A percentile compares a stretch with the other conserved stretches of the same genome.
These are phyloP conservation scores for Auricularia sp. DNA, from an alignment of 768 basidiomycete species.

Conservation along the genomic window DNA sequence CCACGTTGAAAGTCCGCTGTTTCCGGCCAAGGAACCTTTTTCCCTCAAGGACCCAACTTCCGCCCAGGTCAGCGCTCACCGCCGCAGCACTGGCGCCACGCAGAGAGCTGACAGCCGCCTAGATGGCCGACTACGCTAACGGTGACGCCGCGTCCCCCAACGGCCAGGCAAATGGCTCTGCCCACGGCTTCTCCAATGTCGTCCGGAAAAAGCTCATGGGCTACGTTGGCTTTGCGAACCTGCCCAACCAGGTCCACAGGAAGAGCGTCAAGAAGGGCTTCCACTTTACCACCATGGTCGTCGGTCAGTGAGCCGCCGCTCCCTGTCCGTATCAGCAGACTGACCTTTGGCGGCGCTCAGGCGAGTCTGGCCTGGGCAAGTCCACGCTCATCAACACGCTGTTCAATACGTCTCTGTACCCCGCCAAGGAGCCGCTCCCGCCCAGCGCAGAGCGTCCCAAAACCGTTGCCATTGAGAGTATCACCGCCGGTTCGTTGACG, in stretches of 20 bases:
- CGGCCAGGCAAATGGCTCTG: slow-evolving; percentile 51
- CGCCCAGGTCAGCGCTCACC: neutral
- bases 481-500: slow-evolving; percentile 67
- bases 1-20: too few relatives aligned
- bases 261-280: slow-evolving; percentile 97
- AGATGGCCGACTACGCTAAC: slow-evolving; percentile 69
- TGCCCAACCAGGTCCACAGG: slow-evolving; percentile 98
- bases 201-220: slow-evolving; percentile 90
- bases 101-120: slow-evolving; percentile 1
- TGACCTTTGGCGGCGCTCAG: slow-evolving; percentile 28
- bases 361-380: slow-evolving; percentile 97
- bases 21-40: too few relatives aligned
- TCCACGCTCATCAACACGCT: slow-evolving; percentile 98
- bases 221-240: slow-evolving; percentile 93
- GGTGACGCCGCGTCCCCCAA: slow-evolving; percentile 49
- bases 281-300: slow-evolving; percentile 98
- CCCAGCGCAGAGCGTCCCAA: slow-evolving; percentile 81
- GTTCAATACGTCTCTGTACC: slow-evolving; percentile 94
- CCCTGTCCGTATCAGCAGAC: slow-evolving; percentile 14
- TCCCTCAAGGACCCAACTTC: neutral
- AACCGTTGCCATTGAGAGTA: slow-evolving; percentile 97
- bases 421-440: slow-evolving; percentile 71
- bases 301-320: slow-evolving; percentile 56
- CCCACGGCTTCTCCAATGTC: slow-evolving; percentile 30
- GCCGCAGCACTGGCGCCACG: neutral